Base-by-base conservation (phyloP, 2,329 filamentous ascomycete species). In the Xylaria sp. region DNA sequence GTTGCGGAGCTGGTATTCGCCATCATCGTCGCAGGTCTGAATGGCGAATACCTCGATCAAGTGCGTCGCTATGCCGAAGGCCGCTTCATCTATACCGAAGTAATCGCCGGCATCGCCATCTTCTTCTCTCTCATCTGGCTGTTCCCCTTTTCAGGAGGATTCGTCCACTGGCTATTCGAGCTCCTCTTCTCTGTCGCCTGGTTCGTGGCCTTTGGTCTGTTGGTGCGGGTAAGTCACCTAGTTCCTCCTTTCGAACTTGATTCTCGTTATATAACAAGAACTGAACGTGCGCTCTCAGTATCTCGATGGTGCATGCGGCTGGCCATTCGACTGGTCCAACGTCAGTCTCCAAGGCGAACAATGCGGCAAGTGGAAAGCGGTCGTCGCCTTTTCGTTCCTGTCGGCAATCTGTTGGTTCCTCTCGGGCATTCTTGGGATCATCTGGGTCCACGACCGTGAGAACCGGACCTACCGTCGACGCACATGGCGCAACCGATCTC, bases 81-180 rank as follows among this genome's bases (percentile, higher is more conserved):
- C 42, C 85, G 89, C 59, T 86, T 87, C 76, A 90, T 92, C 75
- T 92, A 91, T 77, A 83, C 88, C 51, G 83, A 89, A 69, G 83
- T 90, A 16, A 80, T 92, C 46, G 86, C 90, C 2, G 86, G 80
- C 18, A 69, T 92, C 16, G 84, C 86, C 10, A 84, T 92, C 57
- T 72, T 92, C 47, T 76, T 90, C n/a, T 79, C 83, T 4, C 74
- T 92, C 30, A 72, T 92, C 63, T 90, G 88, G 83, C 78, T 92
- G 34, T 79, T 92, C 47, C 90, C 90, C 1, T 89, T 90, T 69
- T 82, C 83, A 1, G 76, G 77, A 54, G 81, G 79, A 52, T 90
- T 92, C 73, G 80, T 86, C 62, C 81, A 87, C 73, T 92, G 87
- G 81, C 87, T 86, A 0, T 76, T 86, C 66, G 90, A 93, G 69